phyloP scores from a whole-genome alignment of 139 green algal genomes.

The Chlamydomonas incerta region DNA sequence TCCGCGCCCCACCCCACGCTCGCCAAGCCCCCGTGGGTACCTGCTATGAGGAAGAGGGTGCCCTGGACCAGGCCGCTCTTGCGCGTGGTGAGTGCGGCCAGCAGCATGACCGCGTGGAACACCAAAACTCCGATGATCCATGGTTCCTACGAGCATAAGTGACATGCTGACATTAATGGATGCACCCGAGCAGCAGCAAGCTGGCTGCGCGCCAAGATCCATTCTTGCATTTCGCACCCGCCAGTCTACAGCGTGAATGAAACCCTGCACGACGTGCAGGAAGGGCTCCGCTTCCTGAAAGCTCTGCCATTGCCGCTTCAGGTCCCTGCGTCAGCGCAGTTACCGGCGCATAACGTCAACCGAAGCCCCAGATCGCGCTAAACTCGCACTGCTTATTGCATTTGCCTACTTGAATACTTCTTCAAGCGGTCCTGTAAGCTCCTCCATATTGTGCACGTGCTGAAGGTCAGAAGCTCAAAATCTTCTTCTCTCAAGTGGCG shows the following conservation, averaged over 20 bases:
- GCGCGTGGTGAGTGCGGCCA: slow-evolving; percentile 5
- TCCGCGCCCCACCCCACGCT: too few relatives aligned
- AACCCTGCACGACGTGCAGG: slow-evolving; percentile 49
- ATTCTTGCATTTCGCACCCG: slow-evolving; percentile 9
- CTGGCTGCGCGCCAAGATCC: too few relatives aligned
- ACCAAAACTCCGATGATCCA: slow-evolving; percentile 48
- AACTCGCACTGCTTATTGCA: too few relatives aligned
- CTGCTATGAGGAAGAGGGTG: slow-evolving; percentile 22
- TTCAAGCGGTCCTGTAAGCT: slow-evolving; percentile 45
- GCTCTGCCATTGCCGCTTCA: slow-evolving; percentile 48
- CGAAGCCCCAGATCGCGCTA: not conserved
- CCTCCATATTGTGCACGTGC: slow-evolving; percentile 44
- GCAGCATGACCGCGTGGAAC: slow-evolving; percentile 32
- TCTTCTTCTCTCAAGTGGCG: too few relatives aligned
- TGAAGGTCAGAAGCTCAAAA: too few relatives aligned
- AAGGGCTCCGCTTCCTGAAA: slow-evolving; percentile 47
- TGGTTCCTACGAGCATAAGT: slow-evolving; percentile 34
- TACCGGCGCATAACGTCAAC: too few relatives aligned
- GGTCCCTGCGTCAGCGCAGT: slow-evolving; percentile 10
- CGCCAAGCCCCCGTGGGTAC: slow-evolving; percentile 31
- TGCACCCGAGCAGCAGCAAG: too few relatives aligned
- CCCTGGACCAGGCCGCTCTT: slow-evolving; percentile 33
- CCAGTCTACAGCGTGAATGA: slow-evolving; percentile 58
- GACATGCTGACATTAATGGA: not conserved
- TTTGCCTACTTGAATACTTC: slow-evolving; percentile 42